These are phyloP conservation scores for Populus nigra DNA, from an alignment of 345 rosid species.

Conservation along the genomic window DNA sequence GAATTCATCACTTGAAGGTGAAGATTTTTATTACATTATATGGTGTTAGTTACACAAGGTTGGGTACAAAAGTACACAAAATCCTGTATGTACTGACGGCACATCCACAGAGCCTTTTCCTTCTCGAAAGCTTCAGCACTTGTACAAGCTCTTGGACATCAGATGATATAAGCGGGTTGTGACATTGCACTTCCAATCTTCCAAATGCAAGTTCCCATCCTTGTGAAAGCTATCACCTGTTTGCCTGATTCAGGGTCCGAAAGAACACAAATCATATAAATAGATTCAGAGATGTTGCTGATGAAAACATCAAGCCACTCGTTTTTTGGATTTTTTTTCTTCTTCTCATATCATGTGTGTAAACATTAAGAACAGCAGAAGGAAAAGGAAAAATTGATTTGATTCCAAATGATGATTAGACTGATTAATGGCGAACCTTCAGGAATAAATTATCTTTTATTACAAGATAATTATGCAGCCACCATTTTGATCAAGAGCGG, in stretches of 20 bases:
- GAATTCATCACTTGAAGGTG: neutral
- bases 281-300: neutral
- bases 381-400: neutral
- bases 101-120: neutral
- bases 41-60: neutral
- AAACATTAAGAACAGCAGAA: neutral
- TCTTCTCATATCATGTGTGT: neutral
- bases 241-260: conserved; percentile 1
- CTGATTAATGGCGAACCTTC: neutral
- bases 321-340: too few species aligned
- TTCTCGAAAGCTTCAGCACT: neutral
- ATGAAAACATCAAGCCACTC: neutral
- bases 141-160: neutral
- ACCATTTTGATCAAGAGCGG: neutral
- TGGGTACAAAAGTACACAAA: neutral
- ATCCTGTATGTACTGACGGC: neutral
- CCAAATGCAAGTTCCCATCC: neutral
- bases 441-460: neutral
- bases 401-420: neutral
- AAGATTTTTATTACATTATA: neutral
- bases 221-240: conserved; percentile 14
- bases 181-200: conserved; percentile 1
- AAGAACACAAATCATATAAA: too few species aligned
- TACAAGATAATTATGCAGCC: neutral
- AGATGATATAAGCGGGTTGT: neutral